These are phyloP conservation scores for Cardamine resedifolia DNA, from an alignment of 345 rosid species.

Conservation along the genomic window DNA sequence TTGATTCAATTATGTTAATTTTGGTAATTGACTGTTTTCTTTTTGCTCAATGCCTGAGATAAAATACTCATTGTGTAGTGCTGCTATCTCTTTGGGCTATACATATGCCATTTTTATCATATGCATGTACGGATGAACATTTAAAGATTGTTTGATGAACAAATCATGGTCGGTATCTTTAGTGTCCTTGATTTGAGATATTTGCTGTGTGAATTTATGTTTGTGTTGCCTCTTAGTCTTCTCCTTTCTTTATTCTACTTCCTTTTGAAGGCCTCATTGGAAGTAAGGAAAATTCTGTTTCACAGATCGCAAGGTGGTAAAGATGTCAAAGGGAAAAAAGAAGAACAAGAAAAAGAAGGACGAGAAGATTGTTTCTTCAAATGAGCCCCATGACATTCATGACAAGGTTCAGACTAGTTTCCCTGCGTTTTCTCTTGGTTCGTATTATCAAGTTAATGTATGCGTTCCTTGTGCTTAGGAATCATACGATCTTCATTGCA, in stretches of 20 bases:
- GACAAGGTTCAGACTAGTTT: conserved; percentile 46
- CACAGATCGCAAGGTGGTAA: conserved; percentile 66
- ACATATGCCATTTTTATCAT: conserved; percentile 1
- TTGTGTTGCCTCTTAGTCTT: conserved; percentile 43
- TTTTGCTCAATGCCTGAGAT: conserved; percentile 2
- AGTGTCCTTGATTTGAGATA: conserved; percentile 21
- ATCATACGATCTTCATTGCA: conserved; percentile 36
- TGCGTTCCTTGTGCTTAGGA: conserved; percentile 44
- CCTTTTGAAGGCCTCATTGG: conserved; percentile 44
- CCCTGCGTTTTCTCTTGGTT: conserved; percentile 8
- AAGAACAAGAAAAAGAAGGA: conserved; percentile 70
- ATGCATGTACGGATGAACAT: not conserved
- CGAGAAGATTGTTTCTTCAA: conserved; percentile 43
- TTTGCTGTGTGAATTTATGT: conserved; percentile 29
- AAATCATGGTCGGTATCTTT: not conserved
- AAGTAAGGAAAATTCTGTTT: conserved; percentile 39
- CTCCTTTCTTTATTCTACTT: conserved; percentile 38
- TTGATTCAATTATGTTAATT: not conserved
- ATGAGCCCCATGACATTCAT: conserved; percentile 29
- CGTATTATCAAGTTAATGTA: conserved; percentile 23
- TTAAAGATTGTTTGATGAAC: conserved; percentile 16
- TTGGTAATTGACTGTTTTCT: not conserved
- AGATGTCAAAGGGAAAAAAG: conserved; percentile 61
- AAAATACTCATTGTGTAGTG: not conserved
- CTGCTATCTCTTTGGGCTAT: conserved; percentile 4